phyloP scores from a whole-genome alignment of 495 filamentous ascomycete genomes.

The Hyaloscypha bicolor region DNA sequence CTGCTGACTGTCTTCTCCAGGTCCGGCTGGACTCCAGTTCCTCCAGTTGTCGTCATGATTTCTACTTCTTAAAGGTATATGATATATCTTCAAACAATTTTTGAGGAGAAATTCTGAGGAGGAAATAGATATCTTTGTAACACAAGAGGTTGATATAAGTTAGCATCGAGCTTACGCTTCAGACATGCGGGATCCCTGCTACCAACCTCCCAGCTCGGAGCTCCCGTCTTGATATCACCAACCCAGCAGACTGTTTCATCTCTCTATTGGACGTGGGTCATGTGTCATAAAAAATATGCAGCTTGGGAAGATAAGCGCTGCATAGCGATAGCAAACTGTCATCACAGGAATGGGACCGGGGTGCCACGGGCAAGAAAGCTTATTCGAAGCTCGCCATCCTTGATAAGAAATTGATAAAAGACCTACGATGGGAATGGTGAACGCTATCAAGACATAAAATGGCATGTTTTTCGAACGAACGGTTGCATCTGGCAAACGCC shows the following conservation, averaged over 20 bases:
- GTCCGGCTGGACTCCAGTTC: slow-evolving; percentile 10
- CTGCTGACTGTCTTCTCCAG: slow-evolving; percentile 28
- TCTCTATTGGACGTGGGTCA: neutral
- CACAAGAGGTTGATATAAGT: neutral
- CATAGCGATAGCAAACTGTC: slow-evolving; percentile 11
- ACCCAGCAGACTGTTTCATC: neutral
- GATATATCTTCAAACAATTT: neutral
- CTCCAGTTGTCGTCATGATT: slow-evolving; percentile 6
- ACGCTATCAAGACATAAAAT: neutral
- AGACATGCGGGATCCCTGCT: neutral
- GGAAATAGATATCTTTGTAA: neutral
- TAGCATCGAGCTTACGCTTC: neutral
- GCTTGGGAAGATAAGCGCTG: slow-evolving; percentile 13
- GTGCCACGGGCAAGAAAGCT: slow-evolving; percentile 8
- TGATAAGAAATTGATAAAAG: neutral
- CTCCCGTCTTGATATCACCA: slow-evolving; percentile 12
- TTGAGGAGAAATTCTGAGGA: neutral
- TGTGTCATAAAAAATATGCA: slow-evolving; percentile 12
- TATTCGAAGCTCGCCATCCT: neutral
- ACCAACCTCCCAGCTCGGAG: slow-evolving; percentile 3
- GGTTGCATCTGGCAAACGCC: neutral
- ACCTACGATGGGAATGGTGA: neutral
- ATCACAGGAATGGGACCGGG: slow-evolving; percentile 7
- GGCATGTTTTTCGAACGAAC: neutral
- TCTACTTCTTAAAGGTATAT: neutral